phyloP scores from a whole-genome alignment of 1,139 yeast species.

The Spathaspora jeffriesii region DNA sequence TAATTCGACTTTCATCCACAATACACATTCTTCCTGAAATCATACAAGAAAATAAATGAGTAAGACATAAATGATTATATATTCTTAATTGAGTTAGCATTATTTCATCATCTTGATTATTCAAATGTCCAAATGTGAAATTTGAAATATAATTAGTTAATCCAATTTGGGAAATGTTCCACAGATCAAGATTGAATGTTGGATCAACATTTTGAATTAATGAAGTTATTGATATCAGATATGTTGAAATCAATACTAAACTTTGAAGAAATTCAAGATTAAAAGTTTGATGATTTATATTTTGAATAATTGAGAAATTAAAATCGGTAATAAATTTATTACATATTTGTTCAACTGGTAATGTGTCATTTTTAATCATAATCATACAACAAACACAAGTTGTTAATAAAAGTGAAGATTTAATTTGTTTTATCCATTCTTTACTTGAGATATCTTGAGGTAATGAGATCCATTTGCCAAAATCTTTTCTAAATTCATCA shows the following conservation, averaged over 20 bases:
- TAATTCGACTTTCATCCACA: slow-evolving; percentile 65
- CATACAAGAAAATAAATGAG: slow-evolving; percentile 68
- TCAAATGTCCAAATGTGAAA: slow-evolving; percentile 32
- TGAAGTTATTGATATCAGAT: slow-evolving; percentile 59
- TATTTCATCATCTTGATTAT: slow-evolving; percentile 39
- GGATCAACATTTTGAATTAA: slow-evolving; percentile 24
- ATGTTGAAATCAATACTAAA: slow-evolving; percentile 60
- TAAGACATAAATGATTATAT: slow-evolving; percentile 74
- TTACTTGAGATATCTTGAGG: slow-evolving; percentile 56
- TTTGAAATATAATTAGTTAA: slow-evolving; percentile 57
- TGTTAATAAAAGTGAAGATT: slow-evolving; percentile 65
- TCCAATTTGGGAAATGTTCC: slow-evolving; percentile 62
- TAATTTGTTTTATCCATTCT: slow-evolving; percentile 51
- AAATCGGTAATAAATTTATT: slow-evolving; percentile 42
- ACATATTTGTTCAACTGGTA: slow-evolving; percentile 16
- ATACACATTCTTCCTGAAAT: slow-evolving; percentile 75
- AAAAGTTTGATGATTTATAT: slow-evolving; percentile 20
- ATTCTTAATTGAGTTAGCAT: slow-evolving; percentile 56
- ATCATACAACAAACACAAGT: slow-evolving; percentile 55
- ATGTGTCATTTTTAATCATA: slow-evolving; percentile 18
- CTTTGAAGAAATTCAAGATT: slow-evolving; percentile 65
- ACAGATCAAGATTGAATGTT: slow-evolving; percentile 49
- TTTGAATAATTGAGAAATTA: slow-evolving; percentile 32
- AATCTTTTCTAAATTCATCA: slow-evolving; percentile 62
- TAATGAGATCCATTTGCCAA: slow-evolving; percentile 79